Percentiles rank a stretch among this genome's conserved stretches.
Conservation (phyloP, 2,329 filamentous ascomycete genomes). For the Cercospora janseana region DNA sequence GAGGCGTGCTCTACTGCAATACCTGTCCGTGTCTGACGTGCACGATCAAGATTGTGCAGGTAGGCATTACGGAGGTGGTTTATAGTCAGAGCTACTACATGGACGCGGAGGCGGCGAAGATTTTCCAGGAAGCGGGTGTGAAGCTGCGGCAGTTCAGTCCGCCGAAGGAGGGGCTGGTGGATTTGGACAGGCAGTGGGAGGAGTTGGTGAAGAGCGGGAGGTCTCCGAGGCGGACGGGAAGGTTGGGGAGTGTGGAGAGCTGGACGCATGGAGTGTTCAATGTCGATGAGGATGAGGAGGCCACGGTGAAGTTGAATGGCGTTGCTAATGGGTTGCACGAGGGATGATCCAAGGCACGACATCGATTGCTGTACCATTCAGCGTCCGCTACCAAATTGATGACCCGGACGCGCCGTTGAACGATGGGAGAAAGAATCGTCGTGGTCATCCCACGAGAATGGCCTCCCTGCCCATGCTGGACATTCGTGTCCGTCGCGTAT, state of each 20-base stretch:
- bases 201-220: constrained; percentile 14
- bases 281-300: not conserved
- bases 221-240: constrained; percentile 13
- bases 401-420: no score
- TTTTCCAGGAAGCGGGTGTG: constrained; percentile 82
- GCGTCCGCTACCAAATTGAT: no score
- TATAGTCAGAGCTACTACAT: constrained; percentile 94
- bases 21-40: constrained; percentile 92
- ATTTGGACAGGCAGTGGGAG: constrained; percentile 13
- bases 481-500: no score
- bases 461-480: no score
- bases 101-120: constrained; percentile 73
- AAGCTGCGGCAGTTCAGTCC: constrained; percentile 83
- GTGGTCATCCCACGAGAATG: no score
- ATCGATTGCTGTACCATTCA: no score
- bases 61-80: constrained; percentile 92
- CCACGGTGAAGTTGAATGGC: not conserved
- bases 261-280: constrained; percentile 20
- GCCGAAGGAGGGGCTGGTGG: constrained; percentile 35
- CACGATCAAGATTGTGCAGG: constrained; percentile 97
- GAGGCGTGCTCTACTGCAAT: constrained; percentile 65
- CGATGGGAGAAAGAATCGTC: no score
- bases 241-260: constrained; percentile 3
- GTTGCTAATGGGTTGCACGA: not conserved
- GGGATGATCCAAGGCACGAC: not conserved